Conservation (phyloP, 2,329 filamentous ascomycete species). For the Monosporascus sp. region DNA sequence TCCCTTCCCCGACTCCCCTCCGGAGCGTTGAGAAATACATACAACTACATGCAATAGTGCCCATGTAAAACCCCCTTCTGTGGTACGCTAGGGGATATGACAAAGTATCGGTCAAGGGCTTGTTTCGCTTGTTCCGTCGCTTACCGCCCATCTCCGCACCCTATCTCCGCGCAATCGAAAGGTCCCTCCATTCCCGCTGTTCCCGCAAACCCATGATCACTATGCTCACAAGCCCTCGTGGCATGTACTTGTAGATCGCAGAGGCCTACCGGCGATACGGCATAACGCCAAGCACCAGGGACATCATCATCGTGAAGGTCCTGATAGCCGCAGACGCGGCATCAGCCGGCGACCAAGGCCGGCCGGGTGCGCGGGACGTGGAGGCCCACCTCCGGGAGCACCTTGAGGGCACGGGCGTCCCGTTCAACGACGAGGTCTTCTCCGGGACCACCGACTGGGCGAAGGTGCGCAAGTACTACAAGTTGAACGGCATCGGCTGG, state of each 20-base stretch:
- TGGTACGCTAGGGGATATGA: too few relatives aligned
- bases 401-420: slow-evolving; percentile 55
- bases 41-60: too few relatives aligned
- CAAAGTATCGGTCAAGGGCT: too few relatives aligned
- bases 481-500: slow-evolving; percentile 60
- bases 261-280: slow-evolving; percentile 89
- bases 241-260: slow-evolving; percentile 58
- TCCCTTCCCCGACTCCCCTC: too few relatives aligned
- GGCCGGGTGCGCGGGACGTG: slow-evolving; percentile 37
- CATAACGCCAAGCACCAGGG: slow-evolving; percentile 62
- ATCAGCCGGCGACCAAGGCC: neutral
- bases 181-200: neutral
- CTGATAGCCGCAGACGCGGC: slow-evolving; percentile 35
- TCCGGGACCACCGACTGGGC: slow-evolving; percentile 54
- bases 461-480: slow-evolving; percentile 80
- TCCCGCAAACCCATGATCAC: neutral
- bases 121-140: too few relatives aligned
- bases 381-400: slow-evolving; percentile 53
- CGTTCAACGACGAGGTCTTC: slow-evolving; percentile 61
- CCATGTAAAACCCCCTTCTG: too few relatives aligned
- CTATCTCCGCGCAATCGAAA: too few relatives aligned
- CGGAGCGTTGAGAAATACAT: too few relatives aligned
- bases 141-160: too few relatives aligned
- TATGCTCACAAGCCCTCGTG: slow-evolving; percentile 5
- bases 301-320: slow-evolving; percentile 79